Percentiles rank a stretch among this genome's conserved stretches.
Conservation (phyloP, 805 yeast species). For the Lachancea kluyveri region DNA sequence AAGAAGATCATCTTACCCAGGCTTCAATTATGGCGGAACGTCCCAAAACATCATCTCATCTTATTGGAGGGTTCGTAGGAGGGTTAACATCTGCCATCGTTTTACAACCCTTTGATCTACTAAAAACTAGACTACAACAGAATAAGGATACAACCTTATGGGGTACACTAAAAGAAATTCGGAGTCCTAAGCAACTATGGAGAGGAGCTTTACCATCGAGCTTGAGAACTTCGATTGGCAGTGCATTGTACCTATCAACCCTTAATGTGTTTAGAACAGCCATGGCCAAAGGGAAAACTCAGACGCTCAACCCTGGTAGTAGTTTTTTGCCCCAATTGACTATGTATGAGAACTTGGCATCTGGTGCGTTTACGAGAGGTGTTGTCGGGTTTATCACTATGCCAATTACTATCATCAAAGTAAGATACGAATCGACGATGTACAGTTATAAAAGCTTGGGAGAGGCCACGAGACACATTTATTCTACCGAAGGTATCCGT, state of each 20-base stretch:
- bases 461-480: conserved; percentile 56
- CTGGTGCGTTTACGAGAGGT: conserved; percentile 78
- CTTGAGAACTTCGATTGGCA: conserved; percentile 82
- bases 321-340: conserved; percentile 62
- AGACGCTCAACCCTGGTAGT: conserved; percentile 19
- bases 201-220: conserved; percentile 92
- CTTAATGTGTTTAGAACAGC: conserved; percentile 55
- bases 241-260: conserved; percentile 76
- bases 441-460: conserved; percentile 61
- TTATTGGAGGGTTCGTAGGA: conserved; percentile 76
- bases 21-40: conserved; percentile 6
- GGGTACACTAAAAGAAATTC: conserved; percentile 36
- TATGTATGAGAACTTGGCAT: conserved; percentile 57
- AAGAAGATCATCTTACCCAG: too few relatives aligned
- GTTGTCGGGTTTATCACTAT: conserved; percentile 80
- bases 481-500: conserved; percentile 41
- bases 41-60: conserved; percentile 37
- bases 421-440: conserved; percentile 77
- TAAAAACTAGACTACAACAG: conserved; percentile 85
- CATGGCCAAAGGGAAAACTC: conserved; percentile 32
- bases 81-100: conserved; percentile 77
- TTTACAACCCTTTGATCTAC: conserved; percentile 82
- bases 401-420: conserved; percentile 92
- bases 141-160: conserved; percentile 27
- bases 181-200: conserved; percentile 55